phyloP scores from a whole-genome alignment of 1,284 basidiomycete species.

The Pseudozyma sp. region DNA sequence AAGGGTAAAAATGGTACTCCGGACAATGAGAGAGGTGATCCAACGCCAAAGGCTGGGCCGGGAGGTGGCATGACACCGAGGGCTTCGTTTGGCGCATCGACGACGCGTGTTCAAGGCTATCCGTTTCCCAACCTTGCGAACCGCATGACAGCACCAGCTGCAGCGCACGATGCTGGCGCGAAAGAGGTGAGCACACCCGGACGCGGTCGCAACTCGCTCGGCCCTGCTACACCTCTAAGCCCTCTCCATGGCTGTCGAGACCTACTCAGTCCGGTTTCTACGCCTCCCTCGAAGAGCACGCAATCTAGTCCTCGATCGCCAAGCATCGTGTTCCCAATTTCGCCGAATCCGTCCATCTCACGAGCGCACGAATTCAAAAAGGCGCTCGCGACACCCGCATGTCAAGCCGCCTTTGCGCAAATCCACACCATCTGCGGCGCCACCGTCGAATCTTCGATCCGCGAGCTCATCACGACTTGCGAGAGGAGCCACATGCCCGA shows the following conservation, averaged over 20 bases:
- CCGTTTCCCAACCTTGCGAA: constrained; percentile 30
- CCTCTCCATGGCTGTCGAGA: constrained; percentile 22
- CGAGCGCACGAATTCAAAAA: constrained; percentile 26
- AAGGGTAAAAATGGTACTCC: constrained; percentile 4
- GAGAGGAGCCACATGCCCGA: constrained; percentile 28
- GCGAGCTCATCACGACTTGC: constrained; percentile 18
- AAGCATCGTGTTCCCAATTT: constrained; percentile 46
- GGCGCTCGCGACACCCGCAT: constrained; percentile 9
- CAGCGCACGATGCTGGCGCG: background rate
- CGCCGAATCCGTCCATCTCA: constrained; percentile 38
- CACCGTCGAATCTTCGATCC: background rate
- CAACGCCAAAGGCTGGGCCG: constrained; percentile 28
- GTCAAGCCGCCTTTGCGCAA: constrained; percentile 10
- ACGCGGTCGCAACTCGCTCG: background rate
- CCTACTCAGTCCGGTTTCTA: background rate
- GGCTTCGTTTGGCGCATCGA: constrained; percentile 15
- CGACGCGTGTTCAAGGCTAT: constrained; percentile 12
- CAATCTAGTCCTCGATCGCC: constrained; percentile 22
- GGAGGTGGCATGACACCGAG: constrained; percentile 22
- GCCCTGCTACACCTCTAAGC: constrained; percentile 24
- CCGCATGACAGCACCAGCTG: constrained; percentile 6
- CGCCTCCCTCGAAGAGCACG: background rate
- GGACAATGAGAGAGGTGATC: constrained; percentile 24
- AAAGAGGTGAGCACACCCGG: background rate
- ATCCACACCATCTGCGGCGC: constrained; percentile 2